A percentile compares a stretch with the other conserved stretches of the same genome.
These are phyloP conservation scores for Dipteronia sinensis DNA, from an alignment of 345 rosid genomes.

Conservation along the genomic window DNA sequence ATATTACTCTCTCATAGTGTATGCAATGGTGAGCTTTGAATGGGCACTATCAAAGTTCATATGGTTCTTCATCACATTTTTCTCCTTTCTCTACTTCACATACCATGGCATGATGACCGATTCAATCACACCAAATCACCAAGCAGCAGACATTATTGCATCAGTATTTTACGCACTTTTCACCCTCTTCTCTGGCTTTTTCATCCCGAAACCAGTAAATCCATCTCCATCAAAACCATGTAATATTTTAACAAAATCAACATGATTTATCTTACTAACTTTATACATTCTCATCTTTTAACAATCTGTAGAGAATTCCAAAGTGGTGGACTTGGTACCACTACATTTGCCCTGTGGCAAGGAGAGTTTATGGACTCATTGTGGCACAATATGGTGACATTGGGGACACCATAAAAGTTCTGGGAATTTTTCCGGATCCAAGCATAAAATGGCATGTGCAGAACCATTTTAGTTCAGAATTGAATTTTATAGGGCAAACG, in stretches of 20 bases:
- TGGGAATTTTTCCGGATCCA: conserved; percentile 32
- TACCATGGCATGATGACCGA: conserved; percentile 96
- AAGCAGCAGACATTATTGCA: conserved; percentile 72
- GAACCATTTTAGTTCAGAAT: conserved; percentile 51
- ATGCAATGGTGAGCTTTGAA: conserved; percentile 35
- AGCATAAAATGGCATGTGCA: conserved; percentile 48
- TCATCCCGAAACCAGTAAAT: conserved; percentile 76
- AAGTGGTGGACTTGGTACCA: conserved; percentile 95
- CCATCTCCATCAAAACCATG: background rate
- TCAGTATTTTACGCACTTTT: conserved; percentile 73
- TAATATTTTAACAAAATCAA: background rate
- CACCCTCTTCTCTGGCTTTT: conserved; percentile 86
- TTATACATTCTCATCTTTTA: background rate
- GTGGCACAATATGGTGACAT: conserved; percentile 74
- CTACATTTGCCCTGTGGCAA: conserved; percentile 85
- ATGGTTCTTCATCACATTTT: conserved; percentile 83
- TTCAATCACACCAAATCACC: conserved; percentile 79
- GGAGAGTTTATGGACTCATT: conserved; percentile 77
- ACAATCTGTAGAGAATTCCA: conserved; percentile 58
- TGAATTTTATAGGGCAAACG: conserved; percentile 63
- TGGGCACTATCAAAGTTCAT: conserved; percentile 78
- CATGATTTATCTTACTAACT: background rate
- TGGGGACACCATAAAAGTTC: conserved; percentile 36
- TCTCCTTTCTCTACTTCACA: too few species aligned
- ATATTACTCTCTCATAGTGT: too few species aligned